A percentile compares a stretch with the other conserved stretches of the same genome.
Conservation (phyloP, 306 rosid genomes). For the Herpetospermum pedunculosum region DNA sequence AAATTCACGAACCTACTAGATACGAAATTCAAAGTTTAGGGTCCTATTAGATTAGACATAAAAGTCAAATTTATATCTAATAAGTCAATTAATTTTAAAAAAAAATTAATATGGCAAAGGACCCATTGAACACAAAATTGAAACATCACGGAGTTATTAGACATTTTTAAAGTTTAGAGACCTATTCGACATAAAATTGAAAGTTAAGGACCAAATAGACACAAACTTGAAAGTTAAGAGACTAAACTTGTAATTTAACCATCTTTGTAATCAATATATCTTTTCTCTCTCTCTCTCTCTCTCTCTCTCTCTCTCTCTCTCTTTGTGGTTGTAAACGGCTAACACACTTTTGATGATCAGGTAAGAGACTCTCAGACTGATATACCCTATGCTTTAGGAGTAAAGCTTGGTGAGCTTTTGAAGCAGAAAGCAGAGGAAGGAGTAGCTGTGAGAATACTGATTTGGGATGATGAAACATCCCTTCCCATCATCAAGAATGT, state of each 20-base stretch:
- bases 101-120: no score
- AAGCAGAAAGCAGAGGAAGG: conserved; percentile 90
- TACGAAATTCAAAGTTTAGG: background rate
- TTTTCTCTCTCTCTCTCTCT: background rate
- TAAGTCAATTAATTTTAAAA: no score
- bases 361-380: conserved; percentile 73
- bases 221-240: no score
- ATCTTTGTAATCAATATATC: background rate
- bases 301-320: background rate
- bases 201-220: no score
- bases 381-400: conserved; percentile 71
- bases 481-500: conserved; percentile 58
- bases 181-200: no score
- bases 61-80: no score
- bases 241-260: no score
- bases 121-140: no score
- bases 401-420: conserved; percentile 67
- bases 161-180: no score
- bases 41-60: no score
- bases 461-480: conserved; percentile 95
- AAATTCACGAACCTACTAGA: background rate
- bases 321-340: background rate
- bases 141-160: no score
- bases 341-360: conserved; percentile 23
- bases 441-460: conserved; percentile 72